phyloP scores from a whole-genome alignment of 805 yeast species.

The Maudiozyma bulderi region DNA sequence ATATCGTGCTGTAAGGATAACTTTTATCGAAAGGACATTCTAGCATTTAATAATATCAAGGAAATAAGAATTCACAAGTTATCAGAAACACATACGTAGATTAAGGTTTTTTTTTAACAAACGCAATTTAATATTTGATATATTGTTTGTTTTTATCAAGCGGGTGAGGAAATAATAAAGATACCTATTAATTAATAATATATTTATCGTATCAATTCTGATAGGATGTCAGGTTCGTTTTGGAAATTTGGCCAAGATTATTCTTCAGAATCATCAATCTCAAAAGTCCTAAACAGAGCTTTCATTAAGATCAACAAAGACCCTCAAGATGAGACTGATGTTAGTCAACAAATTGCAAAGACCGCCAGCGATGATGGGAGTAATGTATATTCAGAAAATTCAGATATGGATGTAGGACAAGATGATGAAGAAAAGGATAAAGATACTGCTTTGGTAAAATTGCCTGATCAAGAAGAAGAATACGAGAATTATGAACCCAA shows the following conservation, averaged over 20 bases:
- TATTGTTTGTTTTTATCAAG: too few relatives aligned
- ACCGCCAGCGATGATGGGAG: constrained; percentile 1
- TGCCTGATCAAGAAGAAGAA: constrained; percentile 29
- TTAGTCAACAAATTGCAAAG: neutral
- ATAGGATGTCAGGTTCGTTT: constrained; percentile 37
- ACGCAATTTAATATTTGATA: too few relatives aligned
- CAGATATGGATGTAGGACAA: constrained; percentile 11
- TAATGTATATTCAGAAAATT: constrained; percentile 1
- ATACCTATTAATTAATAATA: too few relatives aligned
- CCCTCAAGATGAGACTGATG: neutral
- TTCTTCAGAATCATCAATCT: constrained; percentile 44
- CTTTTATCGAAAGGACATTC: too few relatives aligned
- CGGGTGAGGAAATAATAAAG: too few relatives aligned
- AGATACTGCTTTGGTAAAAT: constrained; percentile 15
- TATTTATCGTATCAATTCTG: neutral
- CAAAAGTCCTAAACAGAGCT: constrained; percentile 35
- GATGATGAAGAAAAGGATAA: neutral
- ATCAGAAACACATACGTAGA: too few relatives aligned
- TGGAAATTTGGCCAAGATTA: constrained; percentile 57
- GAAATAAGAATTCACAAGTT: too few relatives aligned
- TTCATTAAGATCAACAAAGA: constrained; percentile 21
- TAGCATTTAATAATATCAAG: too few relatives aligned
- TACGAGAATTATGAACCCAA: constrained; percentile 34
- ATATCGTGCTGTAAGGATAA: too few relatives aligned
- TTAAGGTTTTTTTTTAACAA: too few relatives aligned